Conservation (phyloP, 176 grass and related monocot genomes). For the Areca catechu region DNA sequence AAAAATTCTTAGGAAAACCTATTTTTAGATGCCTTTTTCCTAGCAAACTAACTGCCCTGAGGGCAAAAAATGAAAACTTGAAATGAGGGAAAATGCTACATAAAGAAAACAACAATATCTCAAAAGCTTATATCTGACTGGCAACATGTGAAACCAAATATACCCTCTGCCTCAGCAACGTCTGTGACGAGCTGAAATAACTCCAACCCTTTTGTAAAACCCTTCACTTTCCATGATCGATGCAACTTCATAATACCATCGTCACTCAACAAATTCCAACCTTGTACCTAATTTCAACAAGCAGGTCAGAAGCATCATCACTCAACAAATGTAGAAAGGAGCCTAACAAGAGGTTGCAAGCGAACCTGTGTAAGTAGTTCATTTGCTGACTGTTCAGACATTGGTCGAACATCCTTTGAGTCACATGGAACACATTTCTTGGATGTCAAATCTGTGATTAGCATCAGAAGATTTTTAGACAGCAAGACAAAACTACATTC, state of each 20-base stretch:
- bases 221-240: slow-evolving; percentile 75
- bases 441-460: slow-evolving; percentile 45
- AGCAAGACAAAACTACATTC: slow-evolving; percentile 6
- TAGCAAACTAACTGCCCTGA: no score
- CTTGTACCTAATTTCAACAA: slow-evolving; percentile 43
- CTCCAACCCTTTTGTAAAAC: slow-evolving; percentile 77
- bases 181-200: slow-evolving; percentile 77
- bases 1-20: no score
- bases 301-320: neutral
- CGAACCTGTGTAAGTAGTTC: slow-evolving; percentile 53
- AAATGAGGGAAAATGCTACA: neutral
- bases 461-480: neutral
- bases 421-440: slow-evolving; percentile 79
- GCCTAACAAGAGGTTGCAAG: no score
- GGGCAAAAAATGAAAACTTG: neutral
- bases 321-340: slow-evolving; percentile 1
- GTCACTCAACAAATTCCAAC: slow-evolving; percentile 53
- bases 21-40: no score
- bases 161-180: slow-evolving; percentile 83
- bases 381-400: slow-evolving; percentile 79
- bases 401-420: slow-evolving; percentile 53
- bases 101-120: neutral
- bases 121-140: neutral
- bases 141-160: neutral
- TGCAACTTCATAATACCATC: slow-evolving; percentile 55